Percentiles rank a stretch among this genome's conserved stretches.
Conservation (phyloP, 139 green algal species). For the Dunaliella primolecta region DNA sequence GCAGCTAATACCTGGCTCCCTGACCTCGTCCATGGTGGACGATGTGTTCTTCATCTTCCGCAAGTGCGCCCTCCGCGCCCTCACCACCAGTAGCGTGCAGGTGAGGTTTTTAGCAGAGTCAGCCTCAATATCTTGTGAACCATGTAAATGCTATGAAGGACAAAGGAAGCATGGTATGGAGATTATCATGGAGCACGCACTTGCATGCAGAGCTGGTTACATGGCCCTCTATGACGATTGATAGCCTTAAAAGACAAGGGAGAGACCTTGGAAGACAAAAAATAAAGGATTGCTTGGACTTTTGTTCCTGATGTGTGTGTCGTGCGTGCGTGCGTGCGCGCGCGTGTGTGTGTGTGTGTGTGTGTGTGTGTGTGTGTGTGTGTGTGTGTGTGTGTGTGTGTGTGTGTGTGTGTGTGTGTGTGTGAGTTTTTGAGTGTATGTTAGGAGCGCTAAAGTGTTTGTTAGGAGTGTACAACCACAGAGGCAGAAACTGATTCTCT, state of each 20-base stretch:
- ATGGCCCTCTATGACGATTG: background rate
- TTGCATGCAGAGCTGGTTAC: no score
- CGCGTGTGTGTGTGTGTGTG: background rate
- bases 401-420: background rate
- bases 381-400: conserved; percentile 13
- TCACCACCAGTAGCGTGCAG: conserved; percentile 61
- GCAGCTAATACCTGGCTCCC: conserved; percentile 14
- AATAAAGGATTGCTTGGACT: no score
- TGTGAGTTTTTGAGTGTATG: background rate
- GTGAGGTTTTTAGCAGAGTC: no score
- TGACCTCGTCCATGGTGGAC: conserved; percentile 86
- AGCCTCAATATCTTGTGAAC: background rate
- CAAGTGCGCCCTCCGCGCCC: conserved; percentile 69
- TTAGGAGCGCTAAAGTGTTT: no score
- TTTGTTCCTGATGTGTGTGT: no score
- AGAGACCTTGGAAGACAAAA: no score
- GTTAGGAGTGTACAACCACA: no score
- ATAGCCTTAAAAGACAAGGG: no score
- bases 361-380: conserved; percentile 34
- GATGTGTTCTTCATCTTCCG: conserved; percentile 94
- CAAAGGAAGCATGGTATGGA: no score
- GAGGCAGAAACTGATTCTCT: no score
- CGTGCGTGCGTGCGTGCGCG: background rate
- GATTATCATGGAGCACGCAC: no score
- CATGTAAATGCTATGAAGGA: no score